These are phyloP conservation scores for Parasitella parasitica DNA, from an alignment of 371 early-diverging fungal species.

Conservation along the genomic window DNA sequence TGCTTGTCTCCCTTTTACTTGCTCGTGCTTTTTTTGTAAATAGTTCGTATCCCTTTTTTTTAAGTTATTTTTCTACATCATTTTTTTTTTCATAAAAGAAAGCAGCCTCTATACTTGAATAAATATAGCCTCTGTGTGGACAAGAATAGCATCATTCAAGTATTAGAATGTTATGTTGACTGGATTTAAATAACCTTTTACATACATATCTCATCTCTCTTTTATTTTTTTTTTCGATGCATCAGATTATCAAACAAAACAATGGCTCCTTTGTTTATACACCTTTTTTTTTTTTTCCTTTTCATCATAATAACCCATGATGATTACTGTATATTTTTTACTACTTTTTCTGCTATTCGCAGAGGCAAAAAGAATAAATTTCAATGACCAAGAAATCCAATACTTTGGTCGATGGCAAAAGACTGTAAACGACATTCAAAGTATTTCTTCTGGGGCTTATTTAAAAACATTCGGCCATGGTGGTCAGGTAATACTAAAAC, in stretches of 20 bases:
- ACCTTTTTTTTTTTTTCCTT: not conserved
- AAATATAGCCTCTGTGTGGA: no score
- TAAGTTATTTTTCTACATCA: not conserved
- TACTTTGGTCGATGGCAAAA: slow-evolving; percentile 40
- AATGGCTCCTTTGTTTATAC: not conserved
- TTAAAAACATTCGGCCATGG: slow-evolving; percentile 21
- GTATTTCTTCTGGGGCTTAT: slow-evolving; percentile 38
- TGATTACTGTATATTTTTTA: not conserved
- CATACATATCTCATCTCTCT: no score
- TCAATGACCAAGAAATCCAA: slow-evolving; percentile 22
- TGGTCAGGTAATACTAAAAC: slow-evolving; percentile 12
- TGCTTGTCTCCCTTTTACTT: not conserved
- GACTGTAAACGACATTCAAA: slow-evolving; percentile 19
- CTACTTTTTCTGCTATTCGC: not conserved
- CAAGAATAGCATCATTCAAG: no score
- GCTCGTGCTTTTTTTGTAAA: not conserved
- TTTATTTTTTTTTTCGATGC: not conserved
- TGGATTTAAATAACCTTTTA: no score
- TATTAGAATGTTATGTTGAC: no score
- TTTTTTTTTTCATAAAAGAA: not conserved
- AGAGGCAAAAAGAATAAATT: not conserved
- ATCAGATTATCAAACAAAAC: not conserved
- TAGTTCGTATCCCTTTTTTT: not conserved
- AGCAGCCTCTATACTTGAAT: no score
- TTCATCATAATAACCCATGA: not conserved